A percentile compares a stretch with the other conserved stretches of the same genome.
These are phyloP conservation scores for Aspergillus terreus DNA, from an alignment of 2,329 filamentous ascomycete genomes.

Conservation along the genomic window DNA sequence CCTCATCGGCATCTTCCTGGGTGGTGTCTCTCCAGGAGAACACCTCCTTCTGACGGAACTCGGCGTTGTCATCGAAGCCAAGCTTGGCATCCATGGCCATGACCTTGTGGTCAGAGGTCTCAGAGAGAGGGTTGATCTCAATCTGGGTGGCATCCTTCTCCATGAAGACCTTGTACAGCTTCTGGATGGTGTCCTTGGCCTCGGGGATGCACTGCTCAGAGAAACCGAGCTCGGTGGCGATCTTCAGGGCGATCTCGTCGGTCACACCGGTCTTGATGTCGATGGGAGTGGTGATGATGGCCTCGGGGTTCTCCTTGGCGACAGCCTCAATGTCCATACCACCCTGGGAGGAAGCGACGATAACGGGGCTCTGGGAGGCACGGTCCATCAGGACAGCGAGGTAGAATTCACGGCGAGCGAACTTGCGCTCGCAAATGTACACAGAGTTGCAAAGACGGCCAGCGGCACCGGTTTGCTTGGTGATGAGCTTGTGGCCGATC, in stretches of 20 bases:
- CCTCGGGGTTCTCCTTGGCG: conserved; percentile 94
- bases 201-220: conserved; percentile 96
- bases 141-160: conserved; percentile 99
- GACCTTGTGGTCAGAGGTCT: conserved; percentile 97
- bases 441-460: conserved; percentile 95
- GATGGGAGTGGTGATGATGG: conserved; percentile 89
- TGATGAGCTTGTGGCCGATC: conserved; percentile 99
- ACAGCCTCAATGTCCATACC: conserved; percentile 99
- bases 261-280: conserved; percentile 94
- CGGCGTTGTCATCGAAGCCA: conserved; percentile 97
- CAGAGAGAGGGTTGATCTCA: conserved; percentile 98
- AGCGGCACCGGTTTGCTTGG: conserved; percentile 94
- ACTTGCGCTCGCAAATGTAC: conserved; percentile 99
- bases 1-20: conserved; percentile 96
- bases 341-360: conserved; percentile 95
- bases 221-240: conserved; percentile 91
- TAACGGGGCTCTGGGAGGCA: conserved; percentile 82
- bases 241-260: conserved; percentile 86
- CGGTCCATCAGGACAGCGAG: conserved; percentile 98
- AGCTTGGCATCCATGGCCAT: conserved; percentile 99
- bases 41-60: conserved; percentile 95
- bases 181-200: conserved; percentile 94
- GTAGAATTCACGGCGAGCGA: conserved; percentile 98
- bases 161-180: conserved; percentile 97
- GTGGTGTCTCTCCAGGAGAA: conserved; percentile 91